A percentile compares a stretch with the other conserved stretches of the same genome.
These are phyloP conservation scores for Cystofilobasidium capitatum DNA, from an alignment of 768 basidiomycete species.

Conservation along the genomic window DNA sequence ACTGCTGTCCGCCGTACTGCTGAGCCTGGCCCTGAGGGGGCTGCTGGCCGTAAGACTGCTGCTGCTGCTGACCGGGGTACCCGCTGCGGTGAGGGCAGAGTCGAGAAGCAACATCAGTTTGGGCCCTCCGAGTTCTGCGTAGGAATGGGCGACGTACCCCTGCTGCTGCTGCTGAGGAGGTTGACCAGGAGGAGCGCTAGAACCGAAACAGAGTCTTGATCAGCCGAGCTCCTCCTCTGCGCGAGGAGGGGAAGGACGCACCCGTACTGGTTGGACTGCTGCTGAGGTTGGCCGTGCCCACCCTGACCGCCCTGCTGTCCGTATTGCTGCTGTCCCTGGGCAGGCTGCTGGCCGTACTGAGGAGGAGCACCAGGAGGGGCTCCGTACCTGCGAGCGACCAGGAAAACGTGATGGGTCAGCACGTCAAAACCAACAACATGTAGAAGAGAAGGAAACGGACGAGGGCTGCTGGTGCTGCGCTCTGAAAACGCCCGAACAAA, in stretches of 20 bases:
- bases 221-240: no score
- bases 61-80: not conserved
- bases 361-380: constrained; percentile 1
- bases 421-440: not conserved
- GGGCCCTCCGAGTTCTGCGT: not conserved
- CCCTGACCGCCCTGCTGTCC: not conserved
- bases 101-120: not conserved
- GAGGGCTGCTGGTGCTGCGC: not conserved
- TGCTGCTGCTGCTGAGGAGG: constrained; percentile 4
- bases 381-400: not conserved
- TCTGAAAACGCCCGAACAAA: no score
- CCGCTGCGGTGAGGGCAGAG: not conserved
- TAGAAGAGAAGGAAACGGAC: not conserved
- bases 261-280: constrained; percentile 21
- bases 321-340: not conserved
- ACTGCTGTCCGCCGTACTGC: constrained; percentile 19
- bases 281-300: not conserved
- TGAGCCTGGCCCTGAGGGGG: constrained; percentile 15
- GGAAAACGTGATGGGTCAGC: not conserved
- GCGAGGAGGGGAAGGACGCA: not conserved
- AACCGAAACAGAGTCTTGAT: not conserved
- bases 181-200: constrained; percentile 16
- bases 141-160: not conserved
- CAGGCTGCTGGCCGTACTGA: not conserved
- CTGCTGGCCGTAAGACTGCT: not conserved